A percentile compares a stretch with the other conserved stretches of the same genome.
These are phyloP conservation scores for Sporobolomyces roseus DNA, from an alignment of 768 basidiomycete genomes.

Conservation along the genomic window DNA sequence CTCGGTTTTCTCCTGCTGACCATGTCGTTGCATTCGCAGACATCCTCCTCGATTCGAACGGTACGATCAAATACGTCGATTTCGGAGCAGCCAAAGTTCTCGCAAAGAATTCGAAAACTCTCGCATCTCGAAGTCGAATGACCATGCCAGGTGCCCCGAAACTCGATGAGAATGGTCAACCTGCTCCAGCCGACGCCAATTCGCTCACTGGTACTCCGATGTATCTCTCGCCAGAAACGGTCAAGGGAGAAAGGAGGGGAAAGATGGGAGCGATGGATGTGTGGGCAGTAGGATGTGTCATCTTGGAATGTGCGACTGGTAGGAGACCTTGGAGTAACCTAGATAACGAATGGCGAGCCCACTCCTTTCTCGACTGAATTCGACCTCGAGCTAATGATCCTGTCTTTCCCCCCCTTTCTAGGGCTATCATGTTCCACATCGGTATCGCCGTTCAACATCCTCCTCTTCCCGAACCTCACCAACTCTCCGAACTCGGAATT, in stretches of 20 bases:
- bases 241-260: conserved; percentile 85
- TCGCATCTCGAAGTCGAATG: conserved; percentile 51
- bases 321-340: conserved; percentile 97
- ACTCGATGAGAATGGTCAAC: conserved; percentile 9
- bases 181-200: conserved; percentile 48
- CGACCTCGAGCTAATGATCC: neutral
- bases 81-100: conserved; percentile 97
- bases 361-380: neutral
- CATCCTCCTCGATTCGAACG: conserved; percentile 81
- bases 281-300: conserved; percentile 97
- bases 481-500: conserved; percentile 83
- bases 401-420: conserved; percentile 48
- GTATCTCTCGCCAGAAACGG: conserved; percentile 99
- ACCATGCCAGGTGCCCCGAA: neutral
- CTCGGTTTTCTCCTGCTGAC: neutral
- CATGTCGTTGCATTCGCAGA: conserved; percentile 54
- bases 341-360: conserved; percentile 90
- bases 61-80: conserved; percentile 93
- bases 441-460: conserved; percentile 95
- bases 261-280: conserved; percentile 95
- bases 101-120: conserved; percentile 75
- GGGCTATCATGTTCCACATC: conserved; percentile 99
- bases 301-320: conserved; percentile 92
- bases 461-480: conserved; percentile 82
- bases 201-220: conserved; percentile 92